Conservation (phyloP, 2,329 filamentous ascomycete genomes). For the Boeremia lycopersici region DNA sequence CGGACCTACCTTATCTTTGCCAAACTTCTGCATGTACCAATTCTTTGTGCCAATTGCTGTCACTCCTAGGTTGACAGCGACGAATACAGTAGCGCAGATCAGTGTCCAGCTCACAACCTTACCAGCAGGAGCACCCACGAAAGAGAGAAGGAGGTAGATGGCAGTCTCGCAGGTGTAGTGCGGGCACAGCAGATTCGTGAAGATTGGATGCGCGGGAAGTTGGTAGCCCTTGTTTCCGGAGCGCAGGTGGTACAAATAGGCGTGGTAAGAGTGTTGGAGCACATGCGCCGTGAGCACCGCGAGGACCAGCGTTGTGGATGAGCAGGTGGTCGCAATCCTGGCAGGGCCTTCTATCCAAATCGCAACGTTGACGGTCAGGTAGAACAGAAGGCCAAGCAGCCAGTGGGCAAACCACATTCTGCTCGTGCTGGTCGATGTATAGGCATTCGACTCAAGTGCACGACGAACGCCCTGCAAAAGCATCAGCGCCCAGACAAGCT, state of each 20-base stretch:
- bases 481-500: constrained; percentile 74
- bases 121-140: constrained; percentile 73
- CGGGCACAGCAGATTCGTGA: constrained; percentile 76
- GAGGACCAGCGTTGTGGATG: constrained; percentile 60
- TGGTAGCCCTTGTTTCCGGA: constrained; percentile 69
- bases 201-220: constrained; percentile 74
- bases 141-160: constrained; percentile 79
- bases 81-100: constrained; percentile 72
- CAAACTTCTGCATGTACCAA: constrained; percentile 54
- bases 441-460: constrained; percentile 72
- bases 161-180: constrained; percentile 91
- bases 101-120: constrained; percentile 74
- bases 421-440: constrained; percentile 72
- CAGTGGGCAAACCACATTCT: constrained; percentile 88
- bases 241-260: constrained; percentile 53
- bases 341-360: constrained; percentile 81
- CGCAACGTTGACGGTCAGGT: constrained; percentile 72
- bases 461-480: constrained; percentile 75
- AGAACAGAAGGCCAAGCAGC: constrained; percentile 78
- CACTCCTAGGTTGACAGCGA: constrained; percentile 77
- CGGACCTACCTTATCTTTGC: constrained; percentile 35
- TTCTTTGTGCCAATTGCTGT: constrained; percentile 77
- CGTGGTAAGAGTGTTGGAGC: constrained; percentile 70
- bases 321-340: constrained; percentile 41
- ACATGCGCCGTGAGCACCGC: constrained; percentile 73